These are phyloP conservation scores for Fusarium ambrosium DNA, from an alignment of 2,329 filamentous ascomycete species.

Conservation along the genomic window DNA sequence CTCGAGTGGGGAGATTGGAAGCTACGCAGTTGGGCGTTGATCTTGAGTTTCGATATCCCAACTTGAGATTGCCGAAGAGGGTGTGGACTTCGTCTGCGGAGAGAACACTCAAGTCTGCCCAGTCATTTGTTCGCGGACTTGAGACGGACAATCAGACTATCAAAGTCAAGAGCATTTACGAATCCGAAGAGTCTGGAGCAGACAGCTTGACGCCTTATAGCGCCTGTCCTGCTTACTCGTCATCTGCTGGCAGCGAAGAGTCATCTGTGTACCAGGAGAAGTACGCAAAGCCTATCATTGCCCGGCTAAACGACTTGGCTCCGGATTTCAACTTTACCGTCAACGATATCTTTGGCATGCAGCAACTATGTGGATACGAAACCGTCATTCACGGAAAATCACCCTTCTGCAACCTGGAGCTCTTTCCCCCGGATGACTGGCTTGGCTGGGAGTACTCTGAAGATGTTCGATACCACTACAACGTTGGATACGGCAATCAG, in stretches of 20 bases:
- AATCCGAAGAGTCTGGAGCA: slow-evolving; percentile 69
- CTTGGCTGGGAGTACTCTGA: slow-evolving; percentile 76
- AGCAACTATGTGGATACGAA: slow-evolving; percentile 76
- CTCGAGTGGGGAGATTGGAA: slow-evolving; percentile 71
- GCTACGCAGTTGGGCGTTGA: slow-evolving; percentile 71
- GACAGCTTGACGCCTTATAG: slow-evolving; percentile 74
- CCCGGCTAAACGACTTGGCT: slow-evolving; percentile 65
- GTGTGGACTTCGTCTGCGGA: slow-evolving; percentile 75
- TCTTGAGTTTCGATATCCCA: slow-evolving; percentile 70
- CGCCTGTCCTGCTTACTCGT: slow-evolving; percentile 73
- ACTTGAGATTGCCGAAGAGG: slow-evolving; percentile 64
- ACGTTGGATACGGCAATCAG: slow-evolving; percentile 73
- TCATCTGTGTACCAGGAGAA: slow-evolving; percentile 62
- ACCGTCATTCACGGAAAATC: slow-evolving; percentile 73
- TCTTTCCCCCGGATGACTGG: slow-evolving; percentile 74
- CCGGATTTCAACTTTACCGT: slow-evolving; percentile 73
- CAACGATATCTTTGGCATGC: slow-evolving; percentile 74
- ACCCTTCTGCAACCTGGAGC: slow-evolving; percentile 70
- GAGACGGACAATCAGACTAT: slow-evolving; percentile 67
- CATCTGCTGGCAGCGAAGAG: slow-evolving; percentile 68
- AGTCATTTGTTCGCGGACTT: slow-evolving; percentile 69
- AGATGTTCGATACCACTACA: slow-evolving; percentile 75
- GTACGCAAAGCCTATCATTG: slow-evolving; percentile 73
- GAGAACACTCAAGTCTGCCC: slow-evolving; percentile 69
- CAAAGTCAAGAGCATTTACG: slow-evolving; percentile 67